A percentile compares a stretch with the other conserved stretches of the same genome.
These are phyloP conservation scores for Rhexocercosporidium sp. DNA, from an alignment of 2,329 filamentous ascomycete genomes.

Conservation along the genomic window DNA sequence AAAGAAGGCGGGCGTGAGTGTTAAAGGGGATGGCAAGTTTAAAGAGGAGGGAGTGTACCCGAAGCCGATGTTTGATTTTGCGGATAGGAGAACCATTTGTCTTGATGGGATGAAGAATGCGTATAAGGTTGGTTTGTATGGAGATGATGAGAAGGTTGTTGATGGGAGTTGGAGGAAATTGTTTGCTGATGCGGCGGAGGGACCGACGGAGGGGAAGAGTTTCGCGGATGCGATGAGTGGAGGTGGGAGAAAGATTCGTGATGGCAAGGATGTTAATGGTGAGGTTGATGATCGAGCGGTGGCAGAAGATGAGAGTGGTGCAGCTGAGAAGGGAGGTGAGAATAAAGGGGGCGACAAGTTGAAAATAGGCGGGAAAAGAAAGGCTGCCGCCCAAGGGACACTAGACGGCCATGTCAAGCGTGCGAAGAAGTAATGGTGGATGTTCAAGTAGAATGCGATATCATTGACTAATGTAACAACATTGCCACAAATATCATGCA, in stretches of 20 bases:
- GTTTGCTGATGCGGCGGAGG: slow-evolving; percentile 49
- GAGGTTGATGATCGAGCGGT: slow-evolving; percentile 20
- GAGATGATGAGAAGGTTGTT: slow-evolving; percentile 64
- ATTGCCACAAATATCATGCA: not conserved
- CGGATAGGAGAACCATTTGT: slow-evolving; percentile 64
- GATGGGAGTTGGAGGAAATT: slow-evolving; percentile 61
- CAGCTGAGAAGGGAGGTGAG: slow-evolving; percentile 26
- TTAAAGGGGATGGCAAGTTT: slow-evolving; percentile 59
- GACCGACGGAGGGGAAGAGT: slow-evolving; percentile 26
- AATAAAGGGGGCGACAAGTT: slow-evolving; percentile 22
- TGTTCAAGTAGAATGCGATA: not conserved
- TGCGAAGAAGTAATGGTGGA: slow-evolving; percentile 16
- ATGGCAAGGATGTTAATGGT: slow-evolving; percentile 18
- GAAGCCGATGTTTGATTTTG: slow-evolving; percentile 80
- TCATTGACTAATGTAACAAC: not conserved
- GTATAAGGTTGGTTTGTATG: slow-evolving; percentile 68
- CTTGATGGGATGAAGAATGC: slow-evolving; percentile 73
- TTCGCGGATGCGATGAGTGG: slow-evolving; percentile 27
- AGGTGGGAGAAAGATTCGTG: slow-evolving; percentile 9
- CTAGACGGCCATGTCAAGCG: slow-evolving; percentile 35
- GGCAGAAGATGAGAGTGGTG: slow-evolving; percentile 24
- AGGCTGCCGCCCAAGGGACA: slow-evolving; percentile 29
- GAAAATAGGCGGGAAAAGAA: slow-evolving; percentile 24
- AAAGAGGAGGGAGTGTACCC: slow-evolving; percentile 63
- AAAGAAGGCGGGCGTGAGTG: slow-evolving; percentile 68